Percentiles rank a stretch among this genome's conserved stretches.
These are phyloP conservation scores for Gossypium bickii DNA, from an alignment of 345 rosid species.

Conservation along the genomic window DNA sequence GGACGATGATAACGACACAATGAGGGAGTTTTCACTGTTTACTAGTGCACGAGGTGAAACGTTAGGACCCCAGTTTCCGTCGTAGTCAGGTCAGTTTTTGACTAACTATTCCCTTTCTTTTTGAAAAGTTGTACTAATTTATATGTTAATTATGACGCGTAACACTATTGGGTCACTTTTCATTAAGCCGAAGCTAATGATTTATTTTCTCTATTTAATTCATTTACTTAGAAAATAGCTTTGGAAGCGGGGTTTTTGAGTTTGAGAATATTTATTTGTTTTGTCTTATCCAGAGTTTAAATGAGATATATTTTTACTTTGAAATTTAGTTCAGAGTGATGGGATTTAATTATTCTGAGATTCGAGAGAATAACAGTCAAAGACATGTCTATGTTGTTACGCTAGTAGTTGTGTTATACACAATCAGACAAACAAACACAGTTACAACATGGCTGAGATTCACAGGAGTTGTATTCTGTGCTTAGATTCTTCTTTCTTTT, in stretches of 20 bases:
- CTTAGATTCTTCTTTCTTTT: too few relatives aligned
- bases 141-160: background rate
- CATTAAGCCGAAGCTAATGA: background rate
- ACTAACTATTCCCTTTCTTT: background rate
- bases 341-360: too few relatives aligned
- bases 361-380: too few relatives aligned
- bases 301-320: background rate
- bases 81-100: slow-evolving; percentile 39
- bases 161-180: background rate
- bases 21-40: too few relatives aligned
- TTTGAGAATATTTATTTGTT: background rate
- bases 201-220: background rate
- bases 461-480: too few relatives aligned
- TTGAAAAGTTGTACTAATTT: background rate
- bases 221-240: background rate
- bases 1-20: too few relatives aligned
- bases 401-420: too few relatives aligned
- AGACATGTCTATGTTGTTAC: too few relatives aligned
- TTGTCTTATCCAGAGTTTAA: background rate
- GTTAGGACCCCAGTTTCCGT: slow-evolving; percentile 55
- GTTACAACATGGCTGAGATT: too few relatives aligned
- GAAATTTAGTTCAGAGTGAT: background rate
- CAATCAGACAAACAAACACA: too few relatives aligned
- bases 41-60: slow-evolving; percentile 54
- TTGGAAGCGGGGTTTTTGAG: background rate